phyloP scores from a whole-genome alignment of 768 basidiomycete genomes.

The Naganishia onofrii region DNA sequence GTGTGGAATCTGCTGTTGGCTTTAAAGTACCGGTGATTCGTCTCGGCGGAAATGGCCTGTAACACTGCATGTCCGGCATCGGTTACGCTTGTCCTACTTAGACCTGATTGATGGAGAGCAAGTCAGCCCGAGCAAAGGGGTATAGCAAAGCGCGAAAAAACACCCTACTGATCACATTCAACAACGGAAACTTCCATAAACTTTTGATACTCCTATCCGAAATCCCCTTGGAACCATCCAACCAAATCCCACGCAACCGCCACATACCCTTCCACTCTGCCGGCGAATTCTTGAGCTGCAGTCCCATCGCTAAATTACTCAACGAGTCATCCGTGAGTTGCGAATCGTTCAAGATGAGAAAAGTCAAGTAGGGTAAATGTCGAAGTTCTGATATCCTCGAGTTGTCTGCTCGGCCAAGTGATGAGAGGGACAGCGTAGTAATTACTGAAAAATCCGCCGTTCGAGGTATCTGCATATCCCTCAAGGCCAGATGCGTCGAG shows the following conservation, averaged over 20 bases:
- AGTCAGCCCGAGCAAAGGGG: background rate
- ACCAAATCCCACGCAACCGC: conserved; percentile 8
- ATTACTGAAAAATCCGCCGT: conserved; percentile 13
- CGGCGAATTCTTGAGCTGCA: background rate
- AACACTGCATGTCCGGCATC: conserved; percentile 5
- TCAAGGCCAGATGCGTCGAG: background rate
- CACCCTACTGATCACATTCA: conserved; percentile 17
- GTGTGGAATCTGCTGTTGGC: conserved; percentile 15
- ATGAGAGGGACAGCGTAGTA: background rate
- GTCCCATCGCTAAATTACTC: background rate
- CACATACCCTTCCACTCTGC: conserved; percentile 1
- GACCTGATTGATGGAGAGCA: background rate
- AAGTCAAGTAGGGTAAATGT: conserved; percentile 7
- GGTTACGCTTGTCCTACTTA: conserved; percentile 17
- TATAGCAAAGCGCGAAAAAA: background rate
- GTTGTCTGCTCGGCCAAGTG: background rate
- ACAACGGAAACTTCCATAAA: conserved; percentile 13
- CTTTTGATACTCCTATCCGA: conserved; percentile 21
- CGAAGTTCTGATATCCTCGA: conserved; percentile 9
- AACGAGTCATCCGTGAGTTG: conserved; percentile 9
- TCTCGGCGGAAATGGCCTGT: conserved; percentile 3
- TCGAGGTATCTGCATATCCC: conserved; percentile 13
- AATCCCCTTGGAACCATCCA: conserved; percentile 13
- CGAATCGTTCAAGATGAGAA: conserved; percentile 17
- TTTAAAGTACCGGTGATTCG: conserved; percentile 18